Percentiles rank a stretch among this genome's conserved stretches.
Conservation (phyloP, 1,139 yeast species). For the Groenewaldozyma auringiensis region DNA sequence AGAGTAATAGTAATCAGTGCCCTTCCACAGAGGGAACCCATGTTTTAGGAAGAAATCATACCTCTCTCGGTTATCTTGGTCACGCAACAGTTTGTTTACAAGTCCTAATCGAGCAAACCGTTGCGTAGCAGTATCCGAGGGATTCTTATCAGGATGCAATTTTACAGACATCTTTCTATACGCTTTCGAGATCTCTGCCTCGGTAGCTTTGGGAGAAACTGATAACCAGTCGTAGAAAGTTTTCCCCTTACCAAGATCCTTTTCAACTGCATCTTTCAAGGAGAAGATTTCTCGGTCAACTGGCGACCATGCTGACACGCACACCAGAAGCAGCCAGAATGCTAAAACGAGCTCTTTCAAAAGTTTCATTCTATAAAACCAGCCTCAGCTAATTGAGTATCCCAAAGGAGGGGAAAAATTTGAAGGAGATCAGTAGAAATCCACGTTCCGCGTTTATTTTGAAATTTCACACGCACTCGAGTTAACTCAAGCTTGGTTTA, state of each 20-base stretch:
- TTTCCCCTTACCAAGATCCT: slow-evolving; percentile 54
- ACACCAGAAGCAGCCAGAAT: slow-evolving; percentile 3
- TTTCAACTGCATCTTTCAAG: slow-evolving; percentile 56
- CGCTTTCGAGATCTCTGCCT: slow-evolving; percentile 64
- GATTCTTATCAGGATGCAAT: slow-evolving; percentile 52
- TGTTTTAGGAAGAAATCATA: slow-evolving; percentile 77
- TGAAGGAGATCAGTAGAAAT: too few species aligned
- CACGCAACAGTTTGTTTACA: slow-evolving; percentile 65
- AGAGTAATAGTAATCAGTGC: slow-evolving; percentile 32
- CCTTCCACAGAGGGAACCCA: slow-evolving; percentile 82
- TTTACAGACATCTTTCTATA: slow-evolving; percentile 61
- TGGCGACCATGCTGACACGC: slow-evolving; percentile 35
- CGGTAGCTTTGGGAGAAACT: slow-evolving; percentile 34
- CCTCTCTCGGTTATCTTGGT: slow-evolving; percentile 50
- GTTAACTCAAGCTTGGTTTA: too few species aligned
- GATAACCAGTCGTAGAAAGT: slow-evolving; percentile 54
- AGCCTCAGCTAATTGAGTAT: too few species aligned
- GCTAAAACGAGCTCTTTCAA: not conserved
- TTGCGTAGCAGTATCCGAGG: slow-evolving; percentile 37
- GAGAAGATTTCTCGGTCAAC: slow-evolving; percentile 78
- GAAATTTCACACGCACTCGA: too few species aligned
- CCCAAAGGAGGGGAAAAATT: too few species aligned
- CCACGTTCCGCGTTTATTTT: too few species aligned
- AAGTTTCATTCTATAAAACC: not conserved
- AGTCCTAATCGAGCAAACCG: slow-evolving; percentile 68